Base-by-base conservation (phyloP, 768 basidiomycete genomes). In the Phaeotremella skinneri region DNA sequence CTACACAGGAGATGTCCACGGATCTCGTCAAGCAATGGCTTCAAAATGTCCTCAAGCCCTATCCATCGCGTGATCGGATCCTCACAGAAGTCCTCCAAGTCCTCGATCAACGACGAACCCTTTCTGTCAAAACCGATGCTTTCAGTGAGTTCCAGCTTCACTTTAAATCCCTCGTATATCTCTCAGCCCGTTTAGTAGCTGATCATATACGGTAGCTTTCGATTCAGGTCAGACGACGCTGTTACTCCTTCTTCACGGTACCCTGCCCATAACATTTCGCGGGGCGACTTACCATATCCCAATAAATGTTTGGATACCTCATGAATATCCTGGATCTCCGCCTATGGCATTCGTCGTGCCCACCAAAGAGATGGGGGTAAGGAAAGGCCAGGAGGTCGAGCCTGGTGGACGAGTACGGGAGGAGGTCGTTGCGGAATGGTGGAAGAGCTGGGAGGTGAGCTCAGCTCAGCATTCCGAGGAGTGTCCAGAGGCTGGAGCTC, bases 161-260 rank as follows among this genome's bases (percentile, higher is more conserved):
- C 50, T 30, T 26, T 16, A 20, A 3, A 14, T 43, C 4, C n/a
- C n/a, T n/a, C n/a, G n/a, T n/a, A n/a, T n/a, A n/a, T n/a, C n/a
- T n/a, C n/a, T n/a, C n/a, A n/a, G n/a, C 31, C 7, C 41, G 17
- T 4, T 29, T 2, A 30, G 43, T 16, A 3, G 32, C 31, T 34
- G 20, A 53, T 42, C 1, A 39, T n/a, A n/a, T 6, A 23, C 25
- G 11, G 13, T 73, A 96, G 91, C 89, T 0, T 92, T 89, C 79
- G 91, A 99, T 76, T 91, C 96, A 64, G 96, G 96, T 48, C 85
- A 94, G 34, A 87, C 90, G 0, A 91, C 93, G 70, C 82, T 97
- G 17, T 83, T 99, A 26, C 85, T 98, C 56, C 91, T 90, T 64
- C 68, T 94, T 2, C 89, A 96, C 71, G 96, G 96, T 9, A 83